Conservation (phyloP, 169 alveolate species). For the Plasmodium blacklocki region DNA sequence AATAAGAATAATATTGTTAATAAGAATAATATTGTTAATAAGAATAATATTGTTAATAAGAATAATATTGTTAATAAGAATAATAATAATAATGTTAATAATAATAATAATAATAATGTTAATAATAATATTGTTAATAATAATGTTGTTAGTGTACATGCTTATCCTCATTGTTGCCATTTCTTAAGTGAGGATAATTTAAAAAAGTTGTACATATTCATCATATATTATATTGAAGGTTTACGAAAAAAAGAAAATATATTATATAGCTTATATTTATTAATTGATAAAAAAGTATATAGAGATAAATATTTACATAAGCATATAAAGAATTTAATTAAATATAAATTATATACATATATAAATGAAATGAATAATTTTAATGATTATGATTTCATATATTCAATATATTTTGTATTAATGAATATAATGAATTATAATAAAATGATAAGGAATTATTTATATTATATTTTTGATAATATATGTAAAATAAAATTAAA, state of each 20-base stretch:
- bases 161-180: too few relatives aligned
- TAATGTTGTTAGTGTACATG: too few relatives aligned
- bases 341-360: conserved; percentile 31
- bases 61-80: too few relatives aligned
- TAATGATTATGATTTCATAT: conserved; percentile 31
- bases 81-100: too few relatives aligned
- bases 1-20: too few relatives aligned
- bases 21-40: too few relatives aligned
- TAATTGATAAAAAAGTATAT: conserved; percentile 43
- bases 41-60: too few relatives aligned
- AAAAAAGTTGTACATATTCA: conserved; percentile 15
- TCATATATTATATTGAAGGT: conserved; percentile 52
- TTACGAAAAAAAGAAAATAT: conserved; percentile 39
- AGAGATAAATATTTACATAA: conserved; percentile 45
- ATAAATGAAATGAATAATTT: conserved; percentile 21
- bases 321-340: conserved; percentile 33
- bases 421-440: conserved; percentile 70
- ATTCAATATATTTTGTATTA: conserved; percentile 19
- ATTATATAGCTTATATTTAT: conserved; percentile 32
- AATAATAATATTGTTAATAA: too few relatives aligned
- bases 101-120: too few relatives aligned
- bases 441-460: conserved; percentile 51
- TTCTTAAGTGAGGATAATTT: background rate
- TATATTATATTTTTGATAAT: conserved; percentile 55
- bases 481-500: conserved; percentile 37